These are phyloP conservation scores for Kokia cookei DNA, from an alignment of 441 rosid species.

Conservation along the genomic window DNA sequence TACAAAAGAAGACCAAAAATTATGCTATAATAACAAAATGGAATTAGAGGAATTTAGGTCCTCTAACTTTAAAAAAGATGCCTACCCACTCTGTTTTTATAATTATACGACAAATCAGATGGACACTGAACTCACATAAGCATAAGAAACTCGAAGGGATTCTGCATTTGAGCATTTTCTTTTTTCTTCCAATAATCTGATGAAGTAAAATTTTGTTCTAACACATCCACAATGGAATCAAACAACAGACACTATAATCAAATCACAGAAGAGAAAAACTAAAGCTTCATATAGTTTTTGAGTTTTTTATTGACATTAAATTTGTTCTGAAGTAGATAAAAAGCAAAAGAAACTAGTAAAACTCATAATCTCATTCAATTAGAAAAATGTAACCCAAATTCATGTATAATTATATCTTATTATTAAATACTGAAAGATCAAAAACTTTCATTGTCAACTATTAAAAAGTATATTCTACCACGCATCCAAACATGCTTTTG, in stretches of 20 bases:
- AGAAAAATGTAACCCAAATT: background rate
- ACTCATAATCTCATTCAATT: background rate
- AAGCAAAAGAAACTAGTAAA: background rate
- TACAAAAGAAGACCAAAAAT: background rate
- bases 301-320: background rate
- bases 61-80: background rate
- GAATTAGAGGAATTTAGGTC: background rate
- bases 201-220: background rate
- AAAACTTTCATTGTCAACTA: background rate
- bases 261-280: background rate
- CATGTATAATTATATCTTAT: background rate
- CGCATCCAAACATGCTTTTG: background rate
- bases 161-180: background rate
- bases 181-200: background rate
- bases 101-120: background rate
- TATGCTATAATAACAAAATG: background rate
- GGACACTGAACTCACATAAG: background rate
- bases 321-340: background rate
- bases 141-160: background rate
- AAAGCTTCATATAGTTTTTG: background rate
- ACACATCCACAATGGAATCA: background rate
- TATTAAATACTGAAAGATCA: background rate
- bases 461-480: background rate
- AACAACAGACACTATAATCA: background rate
- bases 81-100: background rate